Evolutionary conservation across 768 basidiomycete genomes (phyloP).

Genomic region (Hygrocybe punicea): DNA sequence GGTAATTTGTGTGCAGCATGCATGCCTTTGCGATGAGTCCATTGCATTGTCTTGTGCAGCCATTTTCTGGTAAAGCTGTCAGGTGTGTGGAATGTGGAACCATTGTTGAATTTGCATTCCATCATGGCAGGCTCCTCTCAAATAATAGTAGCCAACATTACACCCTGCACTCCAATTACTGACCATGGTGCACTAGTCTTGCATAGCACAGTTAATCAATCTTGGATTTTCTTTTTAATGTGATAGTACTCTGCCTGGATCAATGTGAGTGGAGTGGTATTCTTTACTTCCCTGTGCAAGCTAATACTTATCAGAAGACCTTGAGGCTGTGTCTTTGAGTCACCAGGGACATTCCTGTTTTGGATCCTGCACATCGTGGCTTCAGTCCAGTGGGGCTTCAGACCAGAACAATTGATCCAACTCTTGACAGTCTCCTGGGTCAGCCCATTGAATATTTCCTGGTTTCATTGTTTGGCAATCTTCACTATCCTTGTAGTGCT

Average conservation of each 20-base stretch:
- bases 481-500: not conserved
- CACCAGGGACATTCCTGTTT: conserved; percentile 8
- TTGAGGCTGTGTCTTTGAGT: conserved; percentile 8
- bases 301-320: conserved; percentile 9
- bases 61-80: conserved; percentile 25
- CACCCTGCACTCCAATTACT: conserved; percentile 17
- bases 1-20: conserved; percentile 23
- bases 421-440: not conserved
- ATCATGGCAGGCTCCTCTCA: conserved; percentile 10
- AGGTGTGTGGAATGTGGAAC: conserved; percentile 18
- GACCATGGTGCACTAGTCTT: conserved; percentile 16
- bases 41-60: conserved; percentile 15
- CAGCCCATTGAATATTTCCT: conserved; percentile 1
- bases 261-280: not conserved
- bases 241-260: not conserved
- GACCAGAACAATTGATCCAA: not conserved
- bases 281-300: not conserved
- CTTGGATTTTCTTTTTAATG: no score
- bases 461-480: not conserved
- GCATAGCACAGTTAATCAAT: conserved; percentile 13
- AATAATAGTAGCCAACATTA: conserved; percentile 22
- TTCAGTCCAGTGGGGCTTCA: not conserved
- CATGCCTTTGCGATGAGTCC: conserved; percentile 16
- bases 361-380: not conserved
- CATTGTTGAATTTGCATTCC: conserved; percentile 6